Evolutionary conservation across 495 filamentous ascomycete genomes (phyloP).

Genomic region (Penicillium steckii): DNA sequence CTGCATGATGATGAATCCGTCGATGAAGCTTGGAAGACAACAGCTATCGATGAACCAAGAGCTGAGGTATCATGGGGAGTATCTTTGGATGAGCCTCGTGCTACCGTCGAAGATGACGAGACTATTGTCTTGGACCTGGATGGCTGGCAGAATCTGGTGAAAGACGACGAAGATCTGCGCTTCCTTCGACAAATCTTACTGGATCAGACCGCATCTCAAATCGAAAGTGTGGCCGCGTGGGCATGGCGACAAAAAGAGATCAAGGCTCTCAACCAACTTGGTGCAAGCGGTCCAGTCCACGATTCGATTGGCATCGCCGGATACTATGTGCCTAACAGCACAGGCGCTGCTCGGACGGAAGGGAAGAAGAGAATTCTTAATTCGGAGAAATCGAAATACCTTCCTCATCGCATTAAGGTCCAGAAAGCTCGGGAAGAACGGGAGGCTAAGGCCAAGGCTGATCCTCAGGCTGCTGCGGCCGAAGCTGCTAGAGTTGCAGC

Average conservation of each 20-base stretch:
- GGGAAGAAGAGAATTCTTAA: constrained; percentile 92
- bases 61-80: constrained; percentile 58
- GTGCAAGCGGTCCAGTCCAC: constrained; percentile 51
- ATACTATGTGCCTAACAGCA: constrained; percentile 84
- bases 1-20: constrained; percentile 29
- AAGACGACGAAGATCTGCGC: constrained; percentile 75
- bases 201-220: constrained; percentile 43
- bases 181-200: constrained; percentile 53
- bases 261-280: constrained; percentile 71
- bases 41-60: constrained; percentile 31
- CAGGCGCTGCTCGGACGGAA: constrained; percentile 87
- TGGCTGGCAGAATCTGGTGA: constrained; percentile 75
- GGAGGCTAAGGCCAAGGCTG: constrained; percentile 73
- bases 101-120: constrained; percentile 68
- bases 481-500: constrained; percentile 72
- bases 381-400: constrained; percentile 95
- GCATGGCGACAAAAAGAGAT: constrained; percentile 88
- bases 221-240: constrained; percentile 74
- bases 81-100: constrained; percentile 57
- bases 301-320: constrained; percentile 67
- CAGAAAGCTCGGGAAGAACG: constrained; percentile 85
- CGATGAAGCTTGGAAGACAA: constrained; percentile 10
- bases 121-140: constrained; percentile 66
- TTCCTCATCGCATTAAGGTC: constrained; percentile 95
- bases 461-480: constrained; percentile 61